Conservation (phyloP, 2,329 filamentous ascomycete genomes). For the Colletotrichum sp. region DNA sequence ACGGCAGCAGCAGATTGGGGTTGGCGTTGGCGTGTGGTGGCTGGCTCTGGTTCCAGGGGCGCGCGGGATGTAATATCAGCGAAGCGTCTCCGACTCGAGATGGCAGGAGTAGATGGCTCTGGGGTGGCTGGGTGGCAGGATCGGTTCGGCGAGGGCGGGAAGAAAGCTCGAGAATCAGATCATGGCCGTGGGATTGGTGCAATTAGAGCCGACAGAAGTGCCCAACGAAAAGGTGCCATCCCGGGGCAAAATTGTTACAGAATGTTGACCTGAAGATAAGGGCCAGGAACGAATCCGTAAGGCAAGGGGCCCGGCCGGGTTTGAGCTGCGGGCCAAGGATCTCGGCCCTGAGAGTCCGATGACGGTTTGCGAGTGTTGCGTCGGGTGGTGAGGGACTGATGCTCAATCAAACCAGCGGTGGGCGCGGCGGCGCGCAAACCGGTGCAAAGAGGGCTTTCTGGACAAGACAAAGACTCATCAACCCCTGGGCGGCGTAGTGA, state of each 20-base stretch:
- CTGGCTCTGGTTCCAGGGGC: slow-evolving; percentile 10
- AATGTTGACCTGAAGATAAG: not conserved
- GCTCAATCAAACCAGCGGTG: not conserved
- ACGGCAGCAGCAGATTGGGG: slow-evolving; percentile 9
- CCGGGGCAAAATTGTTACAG: not conserved
- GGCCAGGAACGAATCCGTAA: not conserved
- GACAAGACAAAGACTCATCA: not conserved
- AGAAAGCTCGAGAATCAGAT: not conserved
- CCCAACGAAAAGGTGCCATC: not conserved
- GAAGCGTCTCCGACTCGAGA: not conserved
- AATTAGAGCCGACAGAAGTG: not conserved
- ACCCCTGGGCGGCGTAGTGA: not conserved
- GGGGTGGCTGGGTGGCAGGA: slow-evolving; percentile 10
- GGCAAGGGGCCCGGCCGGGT: not conserved
- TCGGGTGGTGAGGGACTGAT: not conserved
- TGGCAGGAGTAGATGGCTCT: not conserved
- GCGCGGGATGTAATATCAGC: slow-evolving; percentile 6
- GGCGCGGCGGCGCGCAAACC: not conserved
- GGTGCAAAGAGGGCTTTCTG: not conserved
- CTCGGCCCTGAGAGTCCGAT: not conserved
- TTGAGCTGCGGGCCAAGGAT: slow-evolving; percentile 1
- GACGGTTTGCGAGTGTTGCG: not conserved
- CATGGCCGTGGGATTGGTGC: not conserved
- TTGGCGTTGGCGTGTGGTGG: slow-evolving; percentile 10
- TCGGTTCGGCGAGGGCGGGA: not conserved